These are phyloP conservation scores for Fusarium miscanthi DNA, from an alignment of 2,329 filamentous ascomycete genomes.

Conservation along the genomic window DNA sequence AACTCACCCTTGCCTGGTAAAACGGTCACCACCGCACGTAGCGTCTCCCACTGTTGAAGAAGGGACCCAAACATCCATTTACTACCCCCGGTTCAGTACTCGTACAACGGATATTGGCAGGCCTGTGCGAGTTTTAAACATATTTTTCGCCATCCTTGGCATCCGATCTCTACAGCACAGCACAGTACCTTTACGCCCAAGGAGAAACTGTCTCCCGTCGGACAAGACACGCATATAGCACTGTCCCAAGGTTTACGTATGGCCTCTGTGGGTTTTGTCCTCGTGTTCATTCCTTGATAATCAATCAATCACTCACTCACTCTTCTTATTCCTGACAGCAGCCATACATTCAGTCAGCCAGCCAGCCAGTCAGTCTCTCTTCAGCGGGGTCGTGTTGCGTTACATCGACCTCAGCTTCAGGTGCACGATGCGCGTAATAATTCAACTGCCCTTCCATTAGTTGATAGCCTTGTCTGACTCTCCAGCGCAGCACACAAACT, in stretches of 20 bases:
- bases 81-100: conserved; percentile 4
- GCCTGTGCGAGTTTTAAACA: conserved; percentile 34
- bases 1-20: conserved; percentile 37
- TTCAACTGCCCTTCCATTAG: neutral
- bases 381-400: conserved; percentile 39
- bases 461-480: conserved; percentile 13
- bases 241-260: neutral
- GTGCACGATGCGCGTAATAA: conserved; percentile 36
- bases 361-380: neutral
- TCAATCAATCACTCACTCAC: conserved; percentile 4
- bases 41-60: conserved; percentile 36
- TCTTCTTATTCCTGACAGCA: conserved; percentile 17
- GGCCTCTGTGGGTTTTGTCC: neutral
- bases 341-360: neutral
- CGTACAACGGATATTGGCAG: conserved; percentile 24
- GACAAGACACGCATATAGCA: neutral
- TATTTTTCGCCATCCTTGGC: conserved; percentile 38
- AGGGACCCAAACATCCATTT: conserved; percentile 31
- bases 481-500: conserved; percentile 1
- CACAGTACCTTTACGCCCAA: neutral
- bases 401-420: conserved; percentile 48
- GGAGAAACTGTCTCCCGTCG: conserved; percentile 14
- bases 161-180: conserved; percentile 39
- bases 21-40: conserved; percentile 44
- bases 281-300: neutral